These are phyloP conservation scores for Thielaviopsis euricoi DNA, from an alignment of 2,329 filamentous ascomycete genomes.

Conservation along the genomic window DNA sequence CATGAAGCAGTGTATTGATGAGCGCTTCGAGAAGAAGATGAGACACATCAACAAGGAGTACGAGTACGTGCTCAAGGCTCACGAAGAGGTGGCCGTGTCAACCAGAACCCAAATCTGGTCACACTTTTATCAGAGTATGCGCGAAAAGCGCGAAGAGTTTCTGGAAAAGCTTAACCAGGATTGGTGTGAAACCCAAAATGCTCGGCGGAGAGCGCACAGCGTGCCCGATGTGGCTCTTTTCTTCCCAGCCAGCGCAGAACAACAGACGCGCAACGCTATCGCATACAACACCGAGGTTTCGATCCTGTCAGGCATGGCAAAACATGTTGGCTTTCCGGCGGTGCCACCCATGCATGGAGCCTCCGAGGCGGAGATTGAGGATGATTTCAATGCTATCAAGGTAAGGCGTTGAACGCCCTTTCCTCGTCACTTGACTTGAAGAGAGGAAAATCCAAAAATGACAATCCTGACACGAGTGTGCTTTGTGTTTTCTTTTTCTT, in stretches of 20 bases:
- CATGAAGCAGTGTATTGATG: constrained; percentile 76
- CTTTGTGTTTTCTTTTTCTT: neutral
- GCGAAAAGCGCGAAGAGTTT: constrained; percentile 65
- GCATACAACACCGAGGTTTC: constrained; percentile 94
- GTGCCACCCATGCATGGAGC: constrained; percentile 71
- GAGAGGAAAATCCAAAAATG: neutral
- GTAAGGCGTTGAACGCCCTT: constrained; percentile 27
- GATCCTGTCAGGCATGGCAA: constrained; percentile 74
- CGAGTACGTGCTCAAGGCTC: constrained; percentile 54
- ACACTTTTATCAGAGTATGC: constrained; percentile 75
- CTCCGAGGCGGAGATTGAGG: constrained; percentile 57
- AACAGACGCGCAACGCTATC: constrained; percentile 69
- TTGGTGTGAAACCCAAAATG: constrained; percentile 85
- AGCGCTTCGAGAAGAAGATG: constrained; percentile 65
- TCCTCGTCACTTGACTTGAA: neutral
- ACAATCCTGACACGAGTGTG: constrained; percentile 3
- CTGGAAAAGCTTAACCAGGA: constrained; percentile 71
- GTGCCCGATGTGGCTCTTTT: constrained; percentile 68
- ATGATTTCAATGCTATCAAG: constrained; percentile 78
- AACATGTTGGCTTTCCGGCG: constrained; percentile 90
- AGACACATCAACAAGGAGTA: constrained; percentile 58
- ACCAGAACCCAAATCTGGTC: constrained; percentile 74
- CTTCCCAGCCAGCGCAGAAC: constrained; percentile 59
- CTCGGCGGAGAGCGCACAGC: constrained; percentile 65
- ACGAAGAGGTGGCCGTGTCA: constrained; percentile 60